Conservation (phyloP, 2,329 filamentous ascomycete species). For the Colletotrichum agaves region DNA sequence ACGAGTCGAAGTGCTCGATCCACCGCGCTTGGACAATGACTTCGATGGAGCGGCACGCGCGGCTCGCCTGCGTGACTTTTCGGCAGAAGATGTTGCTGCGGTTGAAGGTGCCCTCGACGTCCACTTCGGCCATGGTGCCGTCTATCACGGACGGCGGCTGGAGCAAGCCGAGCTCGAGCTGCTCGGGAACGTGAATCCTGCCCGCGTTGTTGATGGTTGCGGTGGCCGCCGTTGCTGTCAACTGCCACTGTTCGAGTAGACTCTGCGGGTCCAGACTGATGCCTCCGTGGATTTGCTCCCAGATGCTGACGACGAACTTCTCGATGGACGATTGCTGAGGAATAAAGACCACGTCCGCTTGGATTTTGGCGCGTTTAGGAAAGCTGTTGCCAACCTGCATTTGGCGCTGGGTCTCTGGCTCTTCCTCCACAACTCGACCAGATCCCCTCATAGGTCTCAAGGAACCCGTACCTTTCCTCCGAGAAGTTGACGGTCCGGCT, state of each 20-base stretch:
- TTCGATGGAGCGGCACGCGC: constrained; percentile 65
- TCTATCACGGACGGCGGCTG: constrained; percentile 31
- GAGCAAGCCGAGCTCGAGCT: constrained; percentile 30
- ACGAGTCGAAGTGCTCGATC: constrained; percentile 65
- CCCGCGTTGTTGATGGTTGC: constrained; percentile 38
- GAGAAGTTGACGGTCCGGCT: constrained; percentile 1
- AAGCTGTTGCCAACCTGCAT: constrained; percentile 39
- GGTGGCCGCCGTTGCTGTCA: constrained; percentile 37
- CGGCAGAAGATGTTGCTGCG: constrained; percentile 46
- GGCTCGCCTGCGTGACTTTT: constrained; percentile 54
- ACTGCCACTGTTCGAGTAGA: constrained; percentile 43
- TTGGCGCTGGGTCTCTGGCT: constrained; percentile 33
- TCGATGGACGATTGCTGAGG: constrained; percentile 40
- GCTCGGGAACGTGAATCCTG: constrained; percentile 32
- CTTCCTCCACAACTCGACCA: constrained; percentile 25
- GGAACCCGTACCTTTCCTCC: constrained; percentile 30
- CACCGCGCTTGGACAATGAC: constrained; percentile 68
- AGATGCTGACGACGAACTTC: constrained; percentile 47
- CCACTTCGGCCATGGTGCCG: constrained; percentile 20
- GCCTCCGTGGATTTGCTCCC: constrained; percentile 48
- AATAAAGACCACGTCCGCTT: constrained; percentile 23
- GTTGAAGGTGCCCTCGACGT: constrained; percentile 42
- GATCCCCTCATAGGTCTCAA: constrained; percentile 21
- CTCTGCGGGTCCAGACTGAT: constrained; percentile 44
- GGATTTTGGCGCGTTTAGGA: constrained; percentile 38